These are phyloP conservation scores for Cyberlindnera misumaiensis DNA, from an alignment of 805 yeast species.

Conservation along the genomic window DNA sequence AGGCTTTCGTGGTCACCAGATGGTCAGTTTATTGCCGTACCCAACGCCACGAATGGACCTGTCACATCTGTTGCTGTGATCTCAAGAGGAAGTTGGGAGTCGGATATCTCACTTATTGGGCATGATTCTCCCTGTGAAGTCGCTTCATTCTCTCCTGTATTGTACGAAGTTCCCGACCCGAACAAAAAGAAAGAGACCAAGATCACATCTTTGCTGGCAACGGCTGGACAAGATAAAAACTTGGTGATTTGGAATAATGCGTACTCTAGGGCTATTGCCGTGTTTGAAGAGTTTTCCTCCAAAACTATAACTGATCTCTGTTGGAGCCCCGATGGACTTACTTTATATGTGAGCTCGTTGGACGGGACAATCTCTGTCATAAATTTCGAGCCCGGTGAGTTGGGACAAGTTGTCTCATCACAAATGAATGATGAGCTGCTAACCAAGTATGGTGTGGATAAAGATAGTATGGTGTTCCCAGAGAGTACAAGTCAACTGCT, in stretches of 20 bases:
- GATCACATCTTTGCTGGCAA: conserved; percentile 72
- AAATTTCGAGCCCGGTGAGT: conserved; percentile 53
- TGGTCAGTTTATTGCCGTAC: conserved; percentile 80
- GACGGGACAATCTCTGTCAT: conserved; percentile 78
- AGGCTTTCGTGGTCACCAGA: conserved; percentile 88
- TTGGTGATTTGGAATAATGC: conserved; percentile 85
- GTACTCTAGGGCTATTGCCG: conserved; percentile 68
- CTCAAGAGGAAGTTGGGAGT: conserved; percentile 74
- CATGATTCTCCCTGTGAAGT: conserved; percentile 86
- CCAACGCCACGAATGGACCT: conserved; percentile 82
- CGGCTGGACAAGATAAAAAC: conserved; percentile 92
- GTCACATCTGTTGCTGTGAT: conserved; percentile 68
- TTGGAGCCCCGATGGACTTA: conserved; percentile 80
- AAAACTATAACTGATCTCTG: conserved; percentile 83
- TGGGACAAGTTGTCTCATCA: conserved; percentile 57
- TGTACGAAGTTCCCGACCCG: conserved; percentile 35
- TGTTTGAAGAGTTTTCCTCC: conserved; percentile 66
- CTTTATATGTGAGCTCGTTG: conserved; percentile 68
- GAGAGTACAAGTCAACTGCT: conserved; percentile 76
- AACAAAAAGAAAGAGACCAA: conserved; percentile 23
- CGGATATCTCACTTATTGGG: conserved; percentile 68
- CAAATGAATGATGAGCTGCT: conserved; percentile 64
- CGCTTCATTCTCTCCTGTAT: conserved; percentile 63
- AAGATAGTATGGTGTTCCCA: conserved; percentile 78
- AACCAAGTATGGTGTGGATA: conserved; percentile 80